Conservation (phyloP, 2,329 filamentous ascomycete species). For the Nothophoma quercina region DNA sequence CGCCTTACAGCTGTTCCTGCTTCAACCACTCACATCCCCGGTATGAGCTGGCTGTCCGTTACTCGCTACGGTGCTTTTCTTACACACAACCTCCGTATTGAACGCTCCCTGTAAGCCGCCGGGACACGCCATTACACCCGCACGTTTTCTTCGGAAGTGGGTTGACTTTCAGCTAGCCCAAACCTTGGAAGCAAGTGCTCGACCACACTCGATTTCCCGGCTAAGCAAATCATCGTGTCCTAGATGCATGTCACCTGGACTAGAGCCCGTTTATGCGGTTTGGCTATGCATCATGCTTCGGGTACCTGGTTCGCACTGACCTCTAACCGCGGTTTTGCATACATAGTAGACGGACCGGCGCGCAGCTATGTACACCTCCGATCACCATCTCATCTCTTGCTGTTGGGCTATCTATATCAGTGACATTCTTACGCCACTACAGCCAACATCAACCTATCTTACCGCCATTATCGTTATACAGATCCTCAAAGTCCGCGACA, state of each 20-base stretch:
- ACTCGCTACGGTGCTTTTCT: conserved; percentile 9
- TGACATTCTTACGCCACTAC: conserved; percentile 10
- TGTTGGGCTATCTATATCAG: conserved; percentile 12
- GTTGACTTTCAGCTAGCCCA: conserved; percentile 34
- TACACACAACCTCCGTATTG: conserved; percentile 39
- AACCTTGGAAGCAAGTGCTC: conserved; percentile 32
- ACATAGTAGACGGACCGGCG: conserved; percentile 25
- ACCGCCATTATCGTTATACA: background rate
- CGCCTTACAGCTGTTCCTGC: conserved; percentile 5
- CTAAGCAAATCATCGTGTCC: conserved; percentile 28
- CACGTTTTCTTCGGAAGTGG: conserved; percentile 28
- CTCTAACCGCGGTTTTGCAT: conserved; percentile 21
- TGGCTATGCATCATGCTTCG: conserved; percentile 26
- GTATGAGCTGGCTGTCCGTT: conserved; percentile 12
- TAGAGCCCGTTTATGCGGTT: conserved; percentile 23
- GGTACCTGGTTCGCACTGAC: conserved; percentile 36
- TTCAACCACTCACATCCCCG: conserved; percentile 23
- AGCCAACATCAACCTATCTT: background rate
- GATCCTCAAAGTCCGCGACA: background rate
- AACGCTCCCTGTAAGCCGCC: conserved; percentile 27
- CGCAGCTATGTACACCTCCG: conserved; percentile 26
- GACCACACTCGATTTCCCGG: conserved; percentile 29
- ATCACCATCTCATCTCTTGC: conserved; percentile 14
- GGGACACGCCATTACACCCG: conserved; percentile 25
- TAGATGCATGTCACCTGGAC: conserved; percentile 30